phyloP scores from a whole-genome alignment of 176 grass and related monocot species.

The Poa pratensis region DNA sequence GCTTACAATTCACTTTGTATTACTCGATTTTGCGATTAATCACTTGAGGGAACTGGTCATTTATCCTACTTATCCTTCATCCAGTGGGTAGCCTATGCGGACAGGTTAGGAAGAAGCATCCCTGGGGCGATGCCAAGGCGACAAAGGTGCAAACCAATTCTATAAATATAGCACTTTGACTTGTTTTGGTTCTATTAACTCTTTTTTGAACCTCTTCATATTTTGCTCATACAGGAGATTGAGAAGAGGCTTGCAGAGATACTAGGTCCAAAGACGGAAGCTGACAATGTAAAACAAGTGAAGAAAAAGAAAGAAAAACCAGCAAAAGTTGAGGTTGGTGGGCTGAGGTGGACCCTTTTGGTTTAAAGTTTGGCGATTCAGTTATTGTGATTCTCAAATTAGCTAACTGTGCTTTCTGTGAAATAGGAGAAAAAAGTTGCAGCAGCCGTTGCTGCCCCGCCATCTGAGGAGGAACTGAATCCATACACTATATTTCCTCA shows the following conservation, averaged over 20 bases:
- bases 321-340: slow-evolving; percentile 81
- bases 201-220: slow-evolving; percentile 27
- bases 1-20: slow-evolving; percentile 21
- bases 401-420: slow-evolving; percentile 32
- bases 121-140: slow-evolving; percentile 95
- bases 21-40: slow-evolving; percentile 21
- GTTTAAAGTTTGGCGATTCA: slow-evolving; percentile 19
- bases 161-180: neutral
- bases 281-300: slow-evolving; percentile 87
- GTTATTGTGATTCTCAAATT: neutral
- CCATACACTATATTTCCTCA: slow-evolving; percentile 93
- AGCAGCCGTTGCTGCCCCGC: slow-evolving; percentile 44
- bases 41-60: slow-evolving; percentile 24
- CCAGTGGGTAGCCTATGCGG: slow-evolving; percentile 89
- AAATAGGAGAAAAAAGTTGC: slow-evolving; percentile 72
- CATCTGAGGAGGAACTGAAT: slow-evolving; percentile 91
- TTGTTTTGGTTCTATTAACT: slow-evolving; percentile 22
- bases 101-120: slow-evolving; percentile 83
- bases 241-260: slow-evolving; percentile 78
- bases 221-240: slow-evolving; percentile 67
- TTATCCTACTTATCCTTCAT: slow-evolving; percentile 24
- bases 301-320: slow-evolving; percentile 97
- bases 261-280: slow-evolving; percentile 85
- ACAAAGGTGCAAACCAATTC: slow-evolving; percentile 61
- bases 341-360: neutral